These are phyloP conservation scores for Serpula lacrymans DNA, from an alignment of 768 basidiomycete genomes.

Conservation along the genomic window DNA sequence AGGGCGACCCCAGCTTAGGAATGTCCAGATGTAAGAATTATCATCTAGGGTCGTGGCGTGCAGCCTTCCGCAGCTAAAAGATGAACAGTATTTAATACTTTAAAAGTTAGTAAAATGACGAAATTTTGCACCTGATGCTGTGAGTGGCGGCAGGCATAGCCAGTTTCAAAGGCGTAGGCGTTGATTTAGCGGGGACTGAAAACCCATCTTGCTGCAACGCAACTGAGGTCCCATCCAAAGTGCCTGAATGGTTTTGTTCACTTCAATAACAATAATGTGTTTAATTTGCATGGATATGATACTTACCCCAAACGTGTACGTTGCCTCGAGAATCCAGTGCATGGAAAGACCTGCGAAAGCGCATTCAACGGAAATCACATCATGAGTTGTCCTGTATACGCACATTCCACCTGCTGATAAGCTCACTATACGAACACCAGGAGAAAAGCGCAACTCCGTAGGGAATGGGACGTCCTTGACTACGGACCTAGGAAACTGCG, in stretches of 20 bases:
- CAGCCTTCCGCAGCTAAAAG: constrained; percentile 67
- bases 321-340: constrained; percentile 74
- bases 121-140: constrained; percentile 61
- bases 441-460: constrained; percentile 50
- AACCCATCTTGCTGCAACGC: constrained; percentile 52
- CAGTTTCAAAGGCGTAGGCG: constrained; percentile 54
- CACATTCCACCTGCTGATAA: constrained; percentile 83
- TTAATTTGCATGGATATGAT: constrained; percentile 1
- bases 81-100: background rate
- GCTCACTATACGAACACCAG: constrained; percentile 61
- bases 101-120: constrained; percentile 4
- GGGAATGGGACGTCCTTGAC: constrained; percentile 58
- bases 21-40: constrained; percentile 64
- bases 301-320: constrained; percentile 78
- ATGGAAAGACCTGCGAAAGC: constrained; percentile 72
- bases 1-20: constrained; percentile 75
- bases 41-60: constrained; percentile 68
- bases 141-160: constrained; percentile 55
- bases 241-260: constrained; percentile 56
- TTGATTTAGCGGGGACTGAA: constrained; percentile 47
- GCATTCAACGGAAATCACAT: constrained; percentile 4
- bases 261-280: constrained; percentile 6
- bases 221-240: constrained; percentile 46
- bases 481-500: constrained; percentile 29
- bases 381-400: constrained; percentile 19